These are phyloP conservation scores for Heliosperma pusillum DNA, from an alignment of 148 eudicot species.

Conservation along the genomic window DNA sequence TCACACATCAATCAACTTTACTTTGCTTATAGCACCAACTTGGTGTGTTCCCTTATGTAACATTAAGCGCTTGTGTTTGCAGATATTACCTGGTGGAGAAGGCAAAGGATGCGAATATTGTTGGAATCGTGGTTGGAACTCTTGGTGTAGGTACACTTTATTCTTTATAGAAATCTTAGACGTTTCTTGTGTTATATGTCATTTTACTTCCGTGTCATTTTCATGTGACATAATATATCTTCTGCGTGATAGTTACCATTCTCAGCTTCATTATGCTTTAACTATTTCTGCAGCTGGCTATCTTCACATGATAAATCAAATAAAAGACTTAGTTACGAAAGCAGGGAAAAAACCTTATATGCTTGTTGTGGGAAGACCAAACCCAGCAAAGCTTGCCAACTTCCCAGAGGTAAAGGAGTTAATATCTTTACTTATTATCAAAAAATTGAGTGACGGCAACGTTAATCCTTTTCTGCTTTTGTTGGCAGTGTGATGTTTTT, in stretches of 20 bases:
- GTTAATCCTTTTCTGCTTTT: conserved; percentile 7
- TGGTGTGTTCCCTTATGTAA: conserved; percentile 6
- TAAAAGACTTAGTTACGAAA: conserved; percentile 24
- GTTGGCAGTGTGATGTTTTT: conserved; percentile 82
- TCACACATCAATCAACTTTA: background rate
- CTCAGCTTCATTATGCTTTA: background rate
- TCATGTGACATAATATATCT: background rate
- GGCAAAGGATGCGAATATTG: conserved; percentile 93
- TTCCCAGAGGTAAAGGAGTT: conserved; percentile 72
- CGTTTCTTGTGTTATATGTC: background rate
- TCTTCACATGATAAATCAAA: conserved; percentile 9
- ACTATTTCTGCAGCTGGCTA: conserved; percentile 3
- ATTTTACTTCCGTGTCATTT: background rate
- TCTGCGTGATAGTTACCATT: background rate
- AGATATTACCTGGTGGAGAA: conserved; percentile 96
- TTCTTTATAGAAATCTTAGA: background rate
- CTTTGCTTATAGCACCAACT: conserved; percentile 5
- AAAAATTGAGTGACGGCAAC: background rate
- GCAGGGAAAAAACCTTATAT: conserved; percentile 75
- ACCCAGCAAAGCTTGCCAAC: conserved; percentile 95
- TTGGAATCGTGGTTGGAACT: conserved; percentile 94
- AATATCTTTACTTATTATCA: background rate
- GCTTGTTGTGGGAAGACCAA: conserved; percentile 75
- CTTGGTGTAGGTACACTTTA: conserved; percentile 80
- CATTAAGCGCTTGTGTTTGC: conserved; percentile 24